Base-by-base conservation (phyloP, 2,329 filamentous ascomycete species). In the Epichloe typhina region DNA sequence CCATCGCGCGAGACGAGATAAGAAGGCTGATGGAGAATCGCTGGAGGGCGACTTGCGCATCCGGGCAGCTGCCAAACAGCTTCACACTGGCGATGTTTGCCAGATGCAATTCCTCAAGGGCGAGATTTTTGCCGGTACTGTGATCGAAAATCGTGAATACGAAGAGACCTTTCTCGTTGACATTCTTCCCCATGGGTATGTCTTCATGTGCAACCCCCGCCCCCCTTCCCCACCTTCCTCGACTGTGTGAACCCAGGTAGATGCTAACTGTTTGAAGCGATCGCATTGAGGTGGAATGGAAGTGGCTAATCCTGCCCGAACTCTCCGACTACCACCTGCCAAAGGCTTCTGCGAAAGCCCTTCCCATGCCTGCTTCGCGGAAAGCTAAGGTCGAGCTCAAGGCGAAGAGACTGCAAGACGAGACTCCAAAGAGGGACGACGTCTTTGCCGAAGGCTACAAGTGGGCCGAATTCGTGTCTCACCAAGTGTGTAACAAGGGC, bases 111-210 rank as follows among this genome's bases (percentile, higher is more conserved):
- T 85, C 63, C 73, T 84, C 67, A 79, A 83, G 63, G 83, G 86
- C 38, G 88, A 97, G 51, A 93, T 97, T 41, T 95, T 95, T 67
- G 93, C 89, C 38, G 93, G 89, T 49, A 74, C 88, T 50, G 83
- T 98, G 46, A 75, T 93, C 23, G 87, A 95, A 68, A 97, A 95
- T 57, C 75, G 86, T 53, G 70, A 69, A 17, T 80, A 80, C 50
- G 91, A 95, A 69, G 78, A 86, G 62, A 85, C 76, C 51, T 68
- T 95, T 21, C 72, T 96, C 31, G 68, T 97, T 40, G 86, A 95
- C 59, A 77, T 95, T 55, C 72, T 97, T 58, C 91, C 91, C 37
- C 83, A 85, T 64, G 86, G 87, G 82, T 90, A 80, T 67, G 82
- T 76, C 19, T n/a, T 46, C 12, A 38, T 38, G 35, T 26, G 17